These are phyloP conservation scores for Tolypocladium pustulatum DNA, from an alignment of 2,329 filamentous ascomycete species.

Conservation along the genomic window DNA sequence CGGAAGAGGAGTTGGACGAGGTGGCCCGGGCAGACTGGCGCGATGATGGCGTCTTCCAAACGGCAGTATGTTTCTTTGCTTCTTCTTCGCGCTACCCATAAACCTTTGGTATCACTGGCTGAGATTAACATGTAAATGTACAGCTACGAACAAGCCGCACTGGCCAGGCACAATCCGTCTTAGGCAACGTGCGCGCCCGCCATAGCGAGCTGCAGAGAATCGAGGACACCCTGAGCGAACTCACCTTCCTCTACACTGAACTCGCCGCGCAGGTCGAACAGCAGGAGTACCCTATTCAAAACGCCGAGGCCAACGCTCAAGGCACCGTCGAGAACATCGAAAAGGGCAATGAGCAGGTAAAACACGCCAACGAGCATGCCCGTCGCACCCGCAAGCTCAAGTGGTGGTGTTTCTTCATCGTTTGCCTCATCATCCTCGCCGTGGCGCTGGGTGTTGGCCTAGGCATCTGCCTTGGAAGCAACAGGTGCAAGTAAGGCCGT, in stretches of 20 bases:
- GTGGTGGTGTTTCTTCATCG: slow-evolving; percentile 65
- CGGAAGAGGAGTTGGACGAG: slow-evolving; percentile 58
- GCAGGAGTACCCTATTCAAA: slow-evolving; percentile 54
- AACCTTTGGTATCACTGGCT: no score
- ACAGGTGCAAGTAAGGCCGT: slow-evolving; percentile 1
- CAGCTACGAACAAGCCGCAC: slow-evolving; percentile 67
- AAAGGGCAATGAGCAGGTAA: slow-evolving; percentile 59
- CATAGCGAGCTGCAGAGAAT: slow-evolving; percentile 78
- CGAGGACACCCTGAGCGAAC: slow-evolving; percentile 62
- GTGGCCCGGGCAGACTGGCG: slow-evolving; percentile 64
- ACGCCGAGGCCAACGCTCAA: slow-evolving; percentile 54
- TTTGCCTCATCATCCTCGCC: slow-evolving; percentile 45
- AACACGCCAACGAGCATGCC: slow-evolving; percentile 56
- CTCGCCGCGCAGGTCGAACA: slow-evolving; percentile 48
- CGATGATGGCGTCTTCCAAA: slow-evolving; percentile 72
- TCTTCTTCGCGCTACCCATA: neutral
- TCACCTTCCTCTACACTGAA: slow-evolving; percentile 61
- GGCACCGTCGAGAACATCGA: slow-evolving; percentile 57
- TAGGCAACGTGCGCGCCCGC: slow-evolving; percentile 69
- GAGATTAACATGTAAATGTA: neutral
- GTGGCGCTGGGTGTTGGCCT: slow-evolving; percentile 45
- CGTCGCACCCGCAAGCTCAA: slow-evolving; percentile 63
- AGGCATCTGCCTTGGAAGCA: slow-evolving; percentile 30
- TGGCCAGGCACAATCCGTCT: slow-evolving; percentile 60
- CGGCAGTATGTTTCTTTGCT: slow-evolving; percentile 49